phyloP scores from a whole-genome alignment of 331 rosid genomes.

The Rosa hybrid region DNA sequence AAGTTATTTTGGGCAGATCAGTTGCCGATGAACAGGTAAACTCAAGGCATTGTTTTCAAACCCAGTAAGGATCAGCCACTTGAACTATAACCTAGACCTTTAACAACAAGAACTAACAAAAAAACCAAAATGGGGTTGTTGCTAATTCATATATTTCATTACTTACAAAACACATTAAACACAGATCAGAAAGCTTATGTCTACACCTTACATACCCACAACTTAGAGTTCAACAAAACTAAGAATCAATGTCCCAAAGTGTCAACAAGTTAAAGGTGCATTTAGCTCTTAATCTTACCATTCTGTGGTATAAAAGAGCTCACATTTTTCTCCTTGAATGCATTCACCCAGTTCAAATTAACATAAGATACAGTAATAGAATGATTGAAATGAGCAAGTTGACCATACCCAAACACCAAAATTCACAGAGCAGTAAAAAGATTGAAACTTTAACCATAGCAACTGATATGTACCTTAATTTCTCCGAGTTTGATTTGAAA shows the following conservation, averaged over 20 bases:
- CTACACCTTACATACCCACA: background rate
- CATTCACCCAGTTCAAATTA: conserved; percentile 4
- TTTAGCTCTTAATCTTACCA: background rate
- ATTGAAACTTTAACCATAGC: background rate
- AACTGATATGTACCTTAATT: background rate
- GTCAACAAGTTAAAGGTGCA: conserved; percentile 4
- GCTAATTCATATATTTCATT: background rate
- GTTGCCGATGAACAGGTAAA: too few species aligned
- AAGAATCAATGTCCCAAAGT: background rate
- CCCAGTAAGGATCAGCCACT: conserved; percentile 6
- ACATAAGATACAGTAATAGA: background rate
- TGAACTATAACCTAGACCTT: background rate
- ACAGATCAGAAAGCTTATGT: background rate
- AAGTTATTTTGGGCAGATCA: background rate
- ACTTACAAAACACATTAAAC: background rate
- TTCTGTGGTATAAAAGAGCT: background rate
- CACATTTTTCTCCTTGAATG: background rate
- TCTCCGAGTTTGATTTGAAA: background rate
- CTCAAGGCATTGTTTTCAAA: background rate
- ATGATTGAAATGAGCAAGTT: background rate
- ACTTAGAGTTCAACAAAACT: background rate
- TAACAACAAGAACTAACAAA: background rate
- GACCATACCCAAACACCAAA: background rate
- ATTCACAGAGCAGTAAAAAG: background rate
- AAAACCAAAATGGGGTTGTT: background rate